These are phyloP conservation scores for Blastobotrys americana DNA, from an alignment of 805 yeast species.

Conservation along the genomic window DNA sequence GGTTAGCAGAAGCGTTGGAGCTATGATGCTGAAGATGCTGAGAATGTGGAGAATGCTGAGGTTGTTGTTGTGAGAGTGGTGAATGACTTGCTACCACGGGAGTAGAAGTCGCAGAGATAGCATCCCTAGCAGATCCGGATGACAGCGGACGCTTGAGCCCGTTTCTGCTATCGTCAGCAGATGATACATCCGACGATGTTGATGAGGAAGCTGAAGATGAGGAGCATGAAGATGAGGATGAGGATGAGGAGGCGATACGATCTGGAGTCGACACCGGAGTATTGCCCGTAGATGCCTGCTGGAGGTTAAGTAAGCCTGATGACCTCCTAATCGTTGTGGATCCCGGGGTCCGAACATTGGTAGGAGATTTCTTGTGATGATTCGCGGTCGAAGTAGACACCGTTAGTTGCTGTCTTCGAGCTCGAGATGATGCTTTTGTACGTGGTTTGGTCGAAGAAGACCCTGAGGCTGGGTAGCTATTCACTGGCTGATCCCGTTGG, in stretches of 20 bases:
- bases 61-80: neutral
- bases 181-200: too few relatives aligned
- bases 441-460: neutral
- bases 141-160: constrained; percentile 1
- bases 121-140: neutral
- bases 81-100: neutral
- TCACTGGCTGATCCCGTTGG: too few relatives aligned
- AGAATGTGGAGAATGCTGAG: constrained; percentile 4
- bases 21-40: constrained; percentile 7
- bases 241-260: constrained; percentile 6
- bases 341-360: neutral
- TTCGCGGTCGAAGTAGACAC: neutral
- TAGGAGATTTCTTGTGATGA: neutral
- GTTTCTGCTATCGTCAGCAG: constrained; percentile 8
- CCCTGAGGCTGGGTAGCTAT: neutral
- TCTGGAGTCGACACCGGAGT: constrained; percentile 12
- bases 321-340: constrained; percentile 32
- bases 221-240: too few relatives aligned
- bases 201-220: too few relatives aligned
- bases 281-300: constrained; percentile 29
- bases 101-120: neutral
- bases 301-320: constrained; percentile 35
- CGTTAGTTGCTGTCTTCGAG: neutral
- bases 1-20: neutral
- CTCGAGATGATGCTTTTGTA: neutral